Percentiles rank a stretch among this genome's conserved stretches.
Conservation (phyloP, 2,329 filamentous ascomycete genomes). For the Hypocreales sp. region DNA sequence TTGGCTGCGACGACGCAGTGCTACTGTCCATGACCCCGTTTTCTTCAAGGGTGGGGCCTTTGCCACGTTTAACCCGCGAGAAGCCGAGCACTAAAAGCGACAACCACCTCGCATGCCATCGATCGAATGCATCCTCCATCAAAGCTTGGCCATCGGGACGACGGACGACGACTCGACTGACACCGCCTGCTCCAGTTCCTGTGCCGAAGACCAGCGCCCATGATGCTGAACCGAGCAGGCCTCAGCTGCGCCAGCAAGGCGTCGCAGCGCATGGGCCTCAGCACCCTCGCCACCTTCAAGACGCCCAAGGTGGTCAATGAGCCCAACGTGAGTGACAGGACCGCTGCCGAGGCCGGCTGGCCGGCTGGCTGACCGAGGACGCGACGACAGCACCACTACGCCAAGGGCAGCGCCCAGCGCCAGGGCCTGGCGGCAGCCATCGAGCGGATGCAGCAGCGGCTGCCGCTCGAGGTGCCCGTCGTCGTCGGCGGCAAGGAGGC, state of each 20-base stretch:
- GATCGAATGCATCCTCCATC: too few relatives aligned
- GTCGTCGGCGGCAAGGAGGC: slow-evolving; percentile 74
- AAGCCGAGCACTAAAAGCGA: too few relatives aligned
- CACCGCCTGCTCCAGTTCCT: too few relatives aligned
- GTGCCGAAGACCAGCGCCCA: too few relatives aligned
- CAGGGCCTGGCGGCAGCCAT: slow-evolving; percentile 62
- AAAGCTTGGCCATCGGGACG: too few relatives aligned
- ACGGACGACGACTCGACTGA: too few relatives aligned
- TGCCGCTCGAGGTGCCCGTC: slow-evolving; percentile 65
- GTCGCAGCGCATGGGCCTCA: slow-evolving; percentile 16
- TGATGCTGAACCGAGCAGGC: slow-evolving; percentile 17
- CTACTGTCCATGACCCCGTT: too few relatives aligned
- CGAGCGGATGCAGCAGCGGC: slow-evolving; percentile 49
- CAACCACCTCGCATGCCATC: too few relatives aligned
- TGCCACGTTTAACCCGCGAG: too few relatives aligned
- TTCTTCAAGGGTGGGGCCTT: too few relatives aligned
- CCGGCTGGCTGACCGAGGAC: neutral
- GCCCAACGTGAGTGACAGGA: slow-evolving; percentile 68
- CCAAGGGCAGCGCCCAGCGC: slow-evolving; percentile 67
- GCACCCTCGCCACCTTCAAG: slow-evolving; percentile 72
- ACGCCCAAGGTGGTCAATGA: slow-evolving; percentile 80
- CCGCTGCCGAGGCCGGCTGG: neutral
- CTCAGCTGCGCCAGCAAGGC: slow-evolving; percentile 13
- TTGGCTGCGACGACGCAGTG: too few relatives aligned
- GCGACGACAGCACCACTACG: slow-evolving; percentile 67